Evolutionary conservation across 2,329 filamentous ascomycete species (phyloP).

Genomic region (Stenocarpella maydis): DNA sequence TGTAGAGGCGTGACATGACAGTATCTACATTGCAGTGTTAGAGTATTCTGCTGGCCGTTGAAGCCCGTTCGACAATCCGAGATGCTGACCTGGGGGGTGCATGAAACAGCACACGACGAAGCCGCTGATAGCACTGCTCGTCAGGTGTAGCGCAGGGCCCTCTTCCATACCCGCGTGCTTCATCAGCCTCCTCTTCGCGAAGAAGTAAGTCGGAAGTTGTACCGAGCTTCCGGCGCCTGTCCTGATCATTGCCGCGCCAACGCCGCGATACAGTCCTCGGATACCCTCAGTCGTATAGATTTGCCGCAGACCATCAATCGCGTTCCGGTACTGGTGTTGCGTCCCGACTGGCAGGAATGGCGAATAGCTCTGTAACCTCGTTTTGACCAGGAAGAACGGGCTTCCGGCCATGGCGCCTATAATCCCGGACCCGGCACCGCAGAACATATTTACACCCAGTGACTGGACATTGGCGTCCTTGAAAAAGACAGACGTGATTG

Average conservation of each 20-base stretch:
- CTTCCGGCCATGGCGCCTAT: slow-evolving; percentile 92
- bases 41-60: neutral
- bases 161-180: slow-evolving; percentile 89
- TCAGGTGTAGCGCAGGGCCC: slow-evolving; percentile 85
- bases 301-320: slow-evolving; percentile 80
- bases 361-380: slow-evolving; percentile 91
- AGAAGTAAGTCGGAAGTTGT: slow-evolving; percentile 97
- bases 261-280: slow-evolving; percentile 85
- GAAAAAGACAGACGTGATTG: slow-evolving; percentile 74
- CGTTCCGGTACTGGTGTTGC: slow-evolving; percentile 92
- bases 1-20: slow-evolving; percentile 98
- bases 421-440: slow-evolving; percentile 87
- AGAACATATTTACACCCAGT: slow-evolving; percentile 91
- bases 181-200: slow-evolving; percentile 87
- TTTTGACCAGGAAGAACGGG: slow-evolving; percentile 98
- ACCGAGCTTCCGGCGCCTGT: slow-evolving; percentile 96
- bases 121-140: slow-evolving; percentile 87
- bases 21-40: slow-evolving; percentile 68
- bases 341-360: slow-evolving; percentile 93
- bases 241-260: slow-evolving; percentile 92
- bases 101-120: slow-evolving; percentile 98
- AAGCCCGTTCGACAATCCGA: neutral
- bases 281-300: slow-evolving; percentile 83
- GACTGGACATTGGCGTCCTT: slow-evolving; percentile 79
- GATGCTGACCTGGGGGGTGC: slow-evolving; percentile 84